Evolutionary conservation across 345 rosid genomes (phyloP).

Genomic region (Citrus trifoliata): DNA sequence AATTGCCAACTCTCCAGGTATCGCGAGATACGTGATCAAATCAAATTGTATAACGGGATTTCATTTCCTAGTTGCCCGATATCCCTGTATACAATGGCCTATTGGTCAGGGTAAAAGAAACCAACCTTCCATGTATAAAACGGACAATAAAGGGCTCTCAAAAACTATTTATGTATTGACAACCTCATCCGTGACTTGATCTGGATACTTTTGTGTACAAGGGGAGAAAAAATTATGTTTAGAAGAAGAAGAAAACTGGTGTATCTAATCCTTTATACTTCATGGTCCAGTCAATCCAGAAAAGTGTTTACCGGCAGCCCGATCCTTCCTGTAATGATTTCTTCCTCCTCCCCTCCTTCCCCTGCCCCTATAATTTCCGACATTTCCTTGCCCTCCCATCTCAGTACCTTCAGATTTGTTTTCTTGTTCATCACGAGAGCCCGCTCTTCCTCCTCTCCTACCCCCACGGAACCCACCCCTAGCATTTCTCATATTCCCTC

Average conservation of each 20-base stretch:
- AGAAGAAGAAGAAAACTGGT: no score
- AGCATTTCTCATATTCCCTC: slow-evolving; percentile 28
- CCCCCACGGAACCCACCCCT: slow-evolving; percentile 46
- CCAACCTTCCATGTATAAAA: no score
- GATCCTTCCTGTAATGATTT: slow-evolving; percentile 53
- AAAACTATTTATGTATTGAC: no score
- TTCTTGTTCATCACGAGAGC: slow-evolving; percentile 24
- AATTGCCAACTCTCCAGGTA: no score
- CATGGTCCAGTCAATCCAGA: slow-evolving; percentile 66
- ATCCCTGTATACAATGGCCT: no score
- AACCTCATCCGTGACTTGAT: no score
- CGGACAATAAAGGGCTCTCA: no score
- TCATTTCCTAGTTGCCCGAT: no score
- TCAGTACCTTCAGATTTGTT: slow-evolving; percentile 34
- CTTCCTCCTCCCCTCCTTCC: slow-evolving; percentile 63
- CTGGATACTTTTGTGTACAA: not conserved
- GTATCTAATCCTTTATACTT: not conserved
- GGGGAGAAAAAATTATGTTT: not conserved
- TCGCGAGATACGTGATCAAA: no score
- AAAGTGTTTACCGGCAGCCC: slow-evolving; percentile 72
- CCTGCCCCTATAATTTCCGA: slow-evolving; percentile 50
- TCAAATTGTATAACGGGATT: no score
- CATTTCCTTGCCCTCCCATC: slow-evolving; percentile 38
- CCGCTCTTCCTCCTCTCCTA: slow-evolving; percentile 31
- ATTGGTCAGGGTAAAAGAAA: no score